Conservation (phyloP, 441 rosid genomes). For the Flueggea neowawraea region DNA sequence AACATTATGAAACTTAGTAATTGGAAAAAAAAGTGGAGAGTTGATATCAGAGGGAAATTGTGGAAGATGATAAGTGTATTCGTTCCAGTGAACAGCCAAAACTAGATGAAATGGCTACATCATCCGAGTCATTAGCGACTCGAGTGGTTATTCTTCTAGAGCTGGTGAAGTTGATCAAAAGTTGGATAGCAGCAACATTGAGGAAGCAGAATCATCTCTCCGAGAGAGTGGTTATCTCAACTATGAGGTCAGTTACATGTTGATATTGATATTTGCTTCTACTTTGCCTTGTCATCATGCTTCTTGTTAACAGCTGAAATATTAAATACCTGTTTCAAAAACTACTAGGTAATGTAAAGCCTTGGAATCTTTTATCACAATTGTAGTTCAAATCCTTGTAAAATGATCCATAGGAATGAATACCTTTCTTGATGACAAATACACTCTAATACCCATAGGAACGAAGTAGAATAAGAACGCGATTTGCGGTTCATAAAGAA, state of each 20-base stretch:
- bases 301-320: background rate
- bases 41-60: constrained; percentile 29
- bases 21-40: constrained; percentile 37
- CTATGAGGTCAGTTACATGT: constrained; percentile 48
- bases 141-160: constrained; percentile 64
- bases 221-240: constrained; percentile 75
- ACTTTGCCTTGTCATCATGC: background rate
- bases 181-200: constrained; percentile 66
- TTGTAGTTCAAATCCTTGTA: too few species aligned
- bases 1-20: constrained; percentile 42
- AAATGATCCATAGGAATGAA: too few species aligned
- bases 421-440: too few species aligned
- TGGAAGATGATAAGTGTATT: constrained; percentile 68
- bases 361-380: too few species aligned
- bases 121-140: constrained; percentile 79
- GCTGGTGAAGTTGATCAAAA: constrained; percentile 51
- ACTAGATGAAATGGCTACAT: constrained; percentile 44
- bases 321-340: too few species aligned
- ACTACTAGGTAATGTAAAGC: too few species aligned
- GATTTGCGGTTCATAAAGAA: too few species aligned
- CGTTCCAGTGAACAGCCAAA: constrained; percentile 51
- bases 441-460: too few species aligned
- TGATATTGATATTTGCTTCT: constrained; percentile 1
- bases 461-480: too few species aligned
- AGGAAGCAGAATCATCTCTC: constrained; percentile 77